Percentiles rank a stretch among this genome's conserved stretches.
phyloP scores from a whole-genome alignment of 176 grass and related monocot genomes.

The Eleusine coracana region DNA sequence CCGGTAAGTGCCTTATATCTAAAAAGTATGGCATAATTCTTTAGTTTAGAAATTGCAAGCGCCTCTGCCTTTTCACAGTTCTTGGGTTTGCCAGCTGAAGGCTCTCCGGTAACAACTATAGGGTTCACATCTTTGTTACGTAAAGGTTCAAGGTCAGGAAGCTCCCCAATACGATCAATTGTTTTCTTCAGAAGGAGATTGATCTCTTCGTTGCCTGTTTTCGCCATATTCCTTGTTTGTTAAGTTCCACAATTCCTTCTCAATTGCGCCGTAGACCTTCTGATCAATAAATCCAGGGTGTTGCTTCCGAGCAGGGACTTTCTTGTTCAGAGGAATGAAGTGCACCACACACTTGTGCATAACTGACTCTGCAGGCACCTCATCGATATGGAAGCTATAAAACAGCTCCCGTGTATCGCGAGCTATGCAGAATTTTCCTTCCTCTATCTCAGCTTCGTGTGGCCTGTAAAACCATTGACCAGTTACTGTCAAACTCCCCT shows the following conservation, averaged over 20 bases:
- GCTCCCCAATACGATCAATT: constrained; percentile 62
- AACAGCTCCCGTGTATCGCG: constrained; percentile 85
- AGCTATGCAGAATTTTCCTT: constrained; percentile 68
- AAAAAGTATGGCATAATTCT: constrained; percentile 50
- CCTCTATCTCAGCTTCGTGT: constrained; percentile 85
- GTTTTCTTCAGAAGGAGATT: constrained; percentile 86
- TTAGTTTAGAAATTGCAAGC: constrained; percentile 61
- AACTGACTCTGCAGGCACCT: constrained; percentile 91
- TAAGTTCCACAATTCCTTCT: constrained; percentile 81
- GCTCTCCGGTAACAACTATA: constrained; percentile 47
- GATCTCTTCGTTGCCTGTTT: constrained; percentile 70
- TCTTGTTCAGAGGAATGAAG: constrained; percentile 81
- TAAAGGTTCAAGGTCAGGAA: constrained; percentile 53
- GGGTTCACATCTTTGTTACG: neutral
- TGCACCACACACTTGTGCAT: constrained; percentile 97
- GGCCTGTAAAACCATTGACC: constrained; percentile 97
- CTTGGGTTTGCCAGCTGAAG: constrained; percentile 34
- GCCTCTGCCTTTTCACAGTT: constrained; percentile 63
- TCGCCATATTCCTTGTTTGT: constrained; percentile 85
- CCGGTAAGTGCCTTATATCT: constrained; percentile 72
- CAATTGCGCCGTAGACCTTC: constrained; percentile 81
- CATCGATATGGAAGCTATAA: constrained; percentile 77
- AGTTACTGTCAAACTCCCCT: constrained; percentile 64
- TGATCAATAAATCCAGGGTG: constrained; percentile 93
- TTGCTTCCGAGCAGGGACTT: constrained; percentile 65